Evolutionary conservation across 208 protist species (phyloP), one percentile per base, ranked within the genome.

Genomic region (Leishmania braziliensis): DNA sequence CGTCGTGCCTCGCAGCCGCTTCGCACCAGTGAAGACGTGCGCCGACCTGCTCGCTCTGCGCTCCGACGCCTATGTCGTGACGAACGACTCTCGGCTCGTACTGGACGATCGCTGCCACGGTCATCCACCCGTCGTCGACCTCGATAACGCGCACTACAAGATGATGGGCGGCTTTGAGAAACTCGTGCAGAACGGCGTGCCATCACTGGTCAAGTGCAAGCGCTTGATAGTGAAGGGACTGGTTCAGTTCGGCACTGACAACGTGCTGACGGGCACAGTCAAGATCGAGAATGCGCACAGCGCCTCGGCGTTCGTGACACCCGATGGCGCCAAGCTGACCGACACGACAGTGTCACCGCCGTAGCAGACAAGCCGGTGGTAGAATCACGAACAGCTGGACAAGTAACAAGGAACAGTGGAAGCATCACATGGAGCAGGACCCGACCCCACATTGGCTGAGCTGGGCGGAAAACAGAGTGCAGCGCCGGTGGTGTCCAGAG

Each of bases 21-120:
- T 99, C 87, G 86, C 99, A 8, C 99, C 99, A 9, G 99, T 99
- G 20, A 99, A 99, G 91, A 98, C 91, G 46, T 98, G 95, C 65
- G 89, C 83, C 74, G 99, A 99, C 87, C 89, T 99, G 9, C 92
- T 99, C 66, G 83, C 98, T n/a, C 88, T 99, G 33, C 96, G 98
- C 87, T 98, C 94, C 5, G 98, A 99, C 83, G 91, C 98, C 14
- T 99, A 99, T 86, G 73, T 81, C 9, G 84, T 99, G 16, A 89
- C 90, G 58, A 54, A 78, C 5, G 97, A 95, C 77, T 84, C 84
- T 62, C 89, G 88, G 53, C 82, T 97, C 70, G 87, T 91, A 20
- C 83, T 95, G 29, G 84, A 88, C 70, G 75, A 85, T n/a, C 79
- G 75, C 46, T 84, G 92, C 77, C 58, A 86, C 51, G 90, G 91